Evolutionary conservation across 495 filamentous ascomycete genomes (phyloP).

Genomic region (Elasticomyces elasticus): DNA sequence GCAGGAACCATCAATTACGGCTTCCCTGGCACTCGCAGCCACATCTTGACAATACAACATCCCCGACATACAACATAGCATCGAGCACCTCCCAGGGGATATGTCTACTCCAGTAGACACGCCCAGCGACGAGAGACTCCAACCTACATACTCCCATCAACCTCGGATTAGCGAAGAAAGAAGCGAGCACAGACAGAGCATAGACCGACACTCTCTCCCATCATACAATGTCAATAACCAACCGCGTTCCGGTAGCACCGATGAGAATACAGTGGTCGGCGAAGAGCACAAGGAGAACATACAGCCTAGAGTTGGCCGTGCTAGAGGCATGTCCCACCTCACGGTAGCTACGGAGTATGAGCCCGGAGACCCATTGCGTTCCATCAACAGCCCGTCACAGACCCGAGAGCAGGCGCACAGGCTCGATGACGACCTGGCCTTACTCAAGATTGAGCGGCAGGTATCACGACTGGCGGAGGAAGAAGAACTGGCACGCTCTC

Average conservation of each 20-base stretch:
- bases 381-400: conserved; percentile 39
- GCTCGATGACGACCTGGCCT: conserved; percentile 73
- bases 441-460: conserved; percentile 72
- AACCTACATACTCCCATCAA: conserved; percentile 28
- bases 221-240: conserved; percentile 20
- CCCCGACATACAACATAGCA: too few relatives aligned
- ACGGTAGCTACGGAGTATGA: conserved; percentile 35
- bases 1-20: too few relatives aligned
- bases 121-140: conserved; percentile 37
- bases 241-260: conserved; percentile 2
- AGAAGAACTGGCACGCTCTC: conserved; percentile 30
- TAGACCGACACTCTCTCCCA: conserved; percentile 17
- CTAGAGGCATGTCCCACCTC: conserved; percentile 16
- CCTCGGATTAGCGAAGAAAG: background rate
- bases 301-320: conserved; percentile 1
- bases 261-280: conserved; percentile 25
- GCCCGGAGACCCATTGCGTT: conserved; percentile 23
- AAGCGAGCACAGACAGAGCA: conserved; percentile 4
- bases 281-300: conserved; percentile 15
- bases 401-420: conserved; percentile 58
- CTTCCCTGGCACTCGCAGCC: too few relatives aligned
- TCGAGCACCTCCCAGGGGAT: conserved; percentile 16
- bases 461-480: conserved; percentile 49
- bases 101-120: conserved; percentile 52
- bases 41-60: too few relatives aligned